Percentiles rank a stretch among this genome's conserved stretches.
Conservation (phyloP, 2,329 filamentous ascomycete genomes). For the Fusarium sp. region DNA sequence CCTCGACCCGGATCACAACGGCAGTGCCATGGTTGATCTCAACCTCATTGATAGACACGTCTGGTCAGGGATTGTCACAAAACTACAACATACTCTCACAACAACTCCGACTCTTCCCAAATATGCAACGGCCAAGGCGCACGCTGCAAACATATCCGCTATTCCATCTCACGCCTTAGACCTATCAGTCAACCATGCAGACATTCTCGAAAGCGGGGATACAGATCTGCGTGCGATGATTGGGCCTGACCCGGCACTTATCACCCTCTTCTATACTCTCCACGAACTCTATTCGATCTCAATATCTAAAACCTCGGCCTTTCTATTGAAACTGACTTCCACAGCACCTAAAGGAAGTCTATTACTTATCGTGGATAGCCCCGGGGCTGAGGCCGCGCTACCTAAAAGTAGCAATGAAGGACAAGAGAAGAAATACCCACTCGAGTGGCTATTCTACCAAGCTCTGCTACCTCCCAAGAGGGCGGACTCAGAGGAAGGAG, state of each 20-base stretch:
- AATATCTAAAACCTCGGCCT: slow-evolving; percentile 16
- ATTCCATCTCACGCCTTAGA: slow-evolving; percentile 1
- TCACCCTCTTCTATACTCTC: slow-evolving; percentile 14
- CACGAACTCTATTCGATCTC: slow-evolving; percentile 16
- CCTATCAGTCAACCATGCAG: background rate
- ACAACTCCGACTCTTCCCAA: slow-evolving; percentile 15
- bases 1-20: background rate
- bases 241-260: background rate
- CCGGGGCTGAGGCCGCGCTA: background rate
- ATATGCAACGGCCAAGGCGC: slow-evolving; percentile 18
- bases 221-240: background rate
- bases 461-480: slow-evolving; percentile 2
- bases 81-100: slow-evolving; percentile 15
- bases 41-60: slow-evolving; percentile 9
- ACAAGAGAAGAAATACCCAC: slow-evolving; percentile 13
- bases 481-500: background rate
- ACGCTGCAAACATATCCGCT: slow-evolving; percentile 7
- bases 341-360: slow-evolving; percentile 1
- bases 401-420: background rate
- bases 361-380: slow-evolving; percentile 6
- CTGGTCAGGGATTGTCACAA: slow-evolving; percentile 5
- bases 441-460: slow-evolving; percentile 22
- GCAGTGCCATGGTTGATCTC: background rate
- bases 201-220: slow-evolving; percentile 1
- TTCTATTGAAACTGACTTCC: background rate